These are phyloP conservation scores for Arbutus unedo DNA, from an alignment of 148 eudicot species.

Conservation along the genomic window DNA sequence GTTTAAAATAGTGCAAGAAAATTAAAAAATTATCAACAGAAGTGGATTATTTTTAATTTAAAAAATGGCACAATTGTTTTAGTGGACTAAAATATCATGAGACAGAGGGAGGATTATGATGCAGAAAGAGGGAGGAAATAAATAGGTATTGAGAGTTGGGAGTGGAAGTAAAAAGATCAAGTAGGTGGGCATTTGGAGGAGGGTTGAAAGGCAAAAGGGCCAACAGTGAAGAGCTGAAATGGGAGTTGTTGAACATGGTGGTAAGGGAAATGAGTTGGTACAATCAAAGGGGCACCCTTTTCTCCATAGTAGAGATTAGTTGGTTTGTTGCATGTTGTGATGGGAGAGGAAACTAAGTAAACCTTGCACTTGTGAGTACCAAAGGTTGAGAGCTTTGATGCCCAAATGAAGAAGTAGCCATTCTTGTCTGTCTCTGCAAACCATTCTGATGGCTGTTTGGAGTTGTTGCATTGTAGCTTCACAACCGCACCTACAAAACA, in stretches of 20 bases:
- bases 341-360: constrained; percentile 23
- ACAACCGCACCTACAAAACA: constrained; percentile 39
- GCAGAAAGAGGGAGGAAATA: too few relatives aligned
- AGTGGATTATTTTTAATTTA: too few relatives aligned
- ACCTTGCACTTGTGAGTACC: constrained; percentile 41
- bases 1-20: too few relatives aligned
- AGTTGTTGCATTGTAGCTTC: constrained; percentile 44
- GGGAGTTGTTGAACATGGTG: constrained; percentile 6
- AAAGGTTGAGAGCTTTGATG: constrained; percentile 21
- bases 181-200: constrained; percentile 10
- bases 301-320: constrained; percentile 33
- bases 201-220: constrained; percentile 47
- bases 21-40: too few relatives aligned
- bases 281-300: constrained; percentile 29
- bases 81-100: too few relatives aligned
- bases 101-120: too few relatives aligned
- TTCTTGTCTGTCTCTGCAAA: constrained; percentile 45
- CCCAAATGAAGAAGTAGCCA: constrained; percentile 42
- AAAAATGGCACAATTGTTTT: too few relatives aligned
- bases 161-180: too few relatives aligned
- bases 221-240: constrained; percentile 30
- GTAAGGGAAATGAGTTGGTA: background rate
- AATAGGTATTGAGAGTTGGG: too few relatives aligned
- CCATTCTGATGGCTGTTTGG: constrained; percentile 21
- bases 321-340: constrained; percentile 26